Conservation (phyloP, 2,329 filamentous ascomycete genomes). For the Aureobasidium sp. region DNA sequence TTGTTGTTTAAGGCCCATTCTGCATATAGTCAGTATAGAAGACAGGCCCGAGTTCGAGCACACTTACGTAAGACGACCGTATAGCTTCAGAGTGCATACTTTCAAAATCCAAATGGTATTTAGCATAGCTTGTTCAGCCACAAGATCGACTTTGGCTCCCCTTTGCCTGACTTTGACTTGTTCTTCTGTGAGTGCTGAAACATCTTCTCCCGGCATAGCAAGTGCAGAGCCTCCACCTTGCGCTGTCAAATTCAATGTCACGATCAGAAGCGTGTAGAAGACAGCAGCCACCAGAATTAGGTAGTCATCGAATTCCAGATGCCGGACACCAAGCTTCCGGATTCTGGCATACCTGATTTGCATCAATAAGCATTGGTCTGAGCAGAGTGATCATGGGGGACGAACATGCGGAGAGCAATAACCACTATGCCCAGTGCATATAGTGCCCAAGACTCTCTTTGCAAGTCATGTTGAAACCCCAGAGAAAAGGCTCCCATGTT, state of each 20-base stretch:
- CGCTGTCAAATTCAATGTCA: constrained; percentile 36
- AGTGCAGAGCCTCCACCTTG: constrained; percentile 39
- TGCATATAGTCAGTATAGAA: background rate
- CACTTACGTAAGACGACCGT: constrained; percentile 34
- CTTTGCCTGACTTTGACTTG: constrained; percentile 33
- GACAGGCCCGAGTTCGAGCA: background rate
- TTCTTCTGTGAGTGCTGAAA: constrained; percentile 28
- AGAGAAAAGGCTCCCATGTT: constrained; percentile 14
- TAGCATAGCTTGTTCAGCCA: constrained; percentile 48
- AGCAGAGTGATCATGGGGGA: background rate
- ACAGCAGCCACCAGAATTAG: constrained; percentile 43
- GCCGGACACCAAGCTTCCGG: constrained; percentile 26
- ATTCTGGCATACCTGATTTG: constrained; percentile 13
- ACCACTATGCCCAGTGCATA: constrained; percentile 15
- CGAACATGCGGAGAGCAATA: constrained; percentile 16
- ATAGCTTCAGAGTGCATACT: constrained; percentile 51
- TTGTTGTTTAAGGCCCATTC: constrained; percentile 27
- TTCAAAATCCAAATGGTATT: constrained; percentile 52
- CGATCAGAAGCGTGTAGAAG: constrained; percentile 36
- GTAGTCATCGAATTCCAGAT: constrained; percentile 51
- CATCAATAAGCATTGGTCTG: constrained; percentile 3
- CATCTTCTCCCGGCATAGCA: constrained; percentile 23
- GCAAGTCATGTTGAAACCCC: constrained; percentile 12
- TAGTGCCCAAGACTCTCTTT: constrained; percentile 15
- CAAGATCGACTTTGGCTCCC: constrained; percentile 39